Conservation (phyloP, 768 basidiomycete species). For the Auriscalpium vulgare region DNA sequence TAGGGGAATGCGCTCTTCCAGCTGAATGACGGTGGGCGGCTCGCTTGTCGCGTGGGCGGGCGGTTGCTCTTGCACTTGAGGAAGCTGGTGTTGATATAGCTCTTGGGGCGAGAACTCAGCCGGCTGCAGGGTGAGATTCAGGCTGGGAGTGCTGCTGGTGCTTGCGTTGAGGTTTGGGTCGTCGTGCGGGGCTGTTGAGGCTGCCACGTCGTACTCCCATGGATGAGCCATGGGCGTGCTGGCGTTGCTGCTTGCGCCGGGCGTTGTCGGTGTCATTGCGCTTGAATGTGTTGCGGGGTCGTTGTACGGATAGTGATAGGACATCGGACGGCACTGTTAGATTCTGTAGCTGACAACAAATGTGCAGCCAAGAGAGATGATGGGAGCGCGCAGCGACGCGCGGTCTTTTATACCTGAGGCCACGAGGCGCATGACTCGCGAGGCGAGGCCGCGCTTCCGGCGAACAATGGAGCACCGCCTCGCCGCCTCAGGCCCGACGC, state of each 20-base stretch:
- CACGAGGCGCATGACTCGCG: constrained; percentile 3
- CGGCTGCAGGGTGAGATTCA: constrained; percentile 4
- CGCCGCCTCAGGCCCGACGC: not conserved
- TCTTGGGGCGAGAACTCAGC: constrained; percentile 13
- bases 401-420: constrained; percentile 5
- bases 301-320: constrained; percentile 12
- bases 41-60: not conserved
- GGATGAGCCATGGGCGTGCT: constrained; percentile 14
- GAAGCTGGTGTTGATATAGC: constrained; percentile 1
- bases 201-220: constrained; percentile 12
- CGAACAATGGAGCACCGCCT: constrained; percentile 11
- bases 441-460: constrained; percentile 4
- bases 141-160: constrained; percentile 1
- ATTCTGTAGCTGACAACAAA: not conserved
- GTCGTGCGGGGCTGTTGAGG: constrained; percentile 4
- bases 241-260: constrained; percentile 11
- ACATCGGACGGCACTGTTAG: constrained; percentile 5
- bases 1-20: constrained; percentile 15
- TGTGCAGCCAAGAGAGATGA: constrained; percentile 10
- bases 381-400: not conserved
- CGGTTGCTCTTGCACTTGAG: not conserved
- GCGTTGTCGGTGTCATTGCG: constrained; percentile 10
- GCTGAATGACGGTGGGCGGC: constrained; percentile 10
- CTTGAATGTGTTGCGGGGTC: constrained; percentile 1
- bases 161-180: constrained; percentile 1